These are phyloP conservation scores for Westerdykella aurantiaca DNA, from an alignment of 2,329 filamentous ascomycete genomes.

Conservation along the genomic window DNA sequence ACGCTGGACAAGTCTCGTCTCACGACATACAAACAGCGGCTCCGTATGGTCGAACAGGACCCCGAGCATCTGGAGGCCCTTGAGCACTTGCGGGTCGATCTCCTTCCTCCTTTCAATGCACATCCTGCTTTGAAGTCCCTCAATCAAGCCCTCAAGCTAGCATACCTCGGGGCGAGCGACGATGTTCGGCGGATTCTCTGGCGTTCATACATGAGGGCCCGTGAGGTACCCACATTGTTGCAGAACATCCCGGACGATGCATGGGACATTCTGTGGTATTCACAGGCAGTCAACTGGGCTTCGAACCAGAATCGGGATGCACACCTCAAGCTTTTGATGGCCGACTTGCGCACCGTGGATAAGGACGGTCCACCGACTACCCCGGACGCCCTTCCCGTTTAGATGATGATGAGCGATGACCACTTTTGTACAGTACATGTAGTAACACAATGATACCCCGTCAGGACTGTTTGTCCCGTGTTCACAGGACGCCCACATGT, in stretches of 20 bases:
- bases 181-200: slow-evolving; percentile 32
- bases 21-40: slow-evolving; percentile 19
- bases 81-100: slow-evolving; percentile 19
- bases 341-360: slow-evolving; percentile 28
- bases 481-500: too few species aligned
- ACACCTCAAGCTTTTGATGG: slow-evolving; percentile 24
- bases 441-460: background rate
- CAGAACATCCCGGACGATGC: slow-evolving; percentile 29
- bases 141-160: slow-evolving; percentile 32
- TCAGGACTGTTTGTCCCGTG: too few species aligned
- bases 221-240: slow-evolving; percentile 28
- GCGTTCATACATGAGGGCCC: slow-evolving; percentile 31
- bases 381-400: slow-evolving; percentile 13
- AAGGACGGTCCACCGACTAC: slow-evolving; percentile 32
- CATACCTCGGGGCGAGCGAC: slow-evolving; percentile 34
- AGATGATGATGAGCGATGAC: slow-evolving; percentile 1
- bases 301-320: slow-evolving; percentile 28
- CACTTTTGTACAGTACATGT: slow-evolving; percentile 1
- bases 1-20: slow-evolving; percentile 19
- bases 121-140: slow-evolving; percentile 27
- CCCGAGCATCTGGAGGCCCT: slow-evolving; percentile 29
- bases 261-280: slow-evolving; percentile 37
- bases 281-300: slow-evolving; percentile 33
- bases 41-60: slow-evolving; percentile 20
- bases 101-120: slow-evolving; percentile 29